Base-by-base conservation (phyloP, 441 rosid species). In the Erodium moschatum region DNA sequence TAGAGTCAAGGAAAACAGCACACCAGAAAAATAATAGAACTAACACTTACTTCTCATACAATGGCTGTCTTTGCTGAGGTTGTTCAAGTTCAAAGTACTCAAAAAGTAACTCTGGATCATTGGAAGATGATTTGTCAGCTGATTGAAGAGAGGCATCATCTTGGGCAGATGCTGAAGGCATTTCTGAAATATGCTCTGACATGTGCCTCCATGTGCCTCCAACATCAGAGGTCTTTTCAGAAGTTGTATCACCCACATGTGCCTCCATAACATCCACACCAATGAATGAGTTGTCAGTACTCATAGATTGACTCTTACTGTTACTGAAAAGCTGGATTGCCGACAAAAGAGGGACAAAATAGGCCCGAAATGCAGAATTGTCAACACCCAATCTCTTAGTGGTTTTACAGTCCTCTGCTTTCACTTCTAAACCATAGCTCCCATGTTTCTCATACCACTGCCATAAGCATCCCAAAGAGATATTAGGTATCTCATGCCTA, bases 391-490 rank as follows among this genome's bases (percentile, higher is more conserved):
- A 33, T 56, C 82, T 77, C 73, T 73, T 82, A 29, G 81, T 64
- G 64, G 76, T 77, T 44, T 58, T 72, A 74, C 62, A 69, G 66
- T 85, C 87, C 71, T 82, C 82, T 18, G 78, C 83, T 72, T 68
- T 82, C 56, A 85, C 68, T 81, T 85, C 86, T 76, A 85, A 72
- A 54, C 89, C 89, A 31, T 77, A 83, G 68, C 81, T 80, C 18
- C 86, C 83, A 70, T 80, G 86, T 72, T 80, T 74, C 75, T 80
- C 81, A 56, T 85, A 85, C 89, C 89, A 83, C 68, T 82, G 72
- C 89, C 89, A 82, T 38, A 85, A 70, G 67, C 73, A 76, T 72
- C 74, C 79, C 81, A 85, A 73, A 6, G 76, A 44, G 62, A 78
- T 46, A 76, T 69, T 75, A 52, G 83, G 83, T 70, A 13, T 80